These are phyloP conservation scores for Russula ochroleuca DNA, from an alignment of 768 basidiomycete genomes.

Conservation along the genomic window DNA sequence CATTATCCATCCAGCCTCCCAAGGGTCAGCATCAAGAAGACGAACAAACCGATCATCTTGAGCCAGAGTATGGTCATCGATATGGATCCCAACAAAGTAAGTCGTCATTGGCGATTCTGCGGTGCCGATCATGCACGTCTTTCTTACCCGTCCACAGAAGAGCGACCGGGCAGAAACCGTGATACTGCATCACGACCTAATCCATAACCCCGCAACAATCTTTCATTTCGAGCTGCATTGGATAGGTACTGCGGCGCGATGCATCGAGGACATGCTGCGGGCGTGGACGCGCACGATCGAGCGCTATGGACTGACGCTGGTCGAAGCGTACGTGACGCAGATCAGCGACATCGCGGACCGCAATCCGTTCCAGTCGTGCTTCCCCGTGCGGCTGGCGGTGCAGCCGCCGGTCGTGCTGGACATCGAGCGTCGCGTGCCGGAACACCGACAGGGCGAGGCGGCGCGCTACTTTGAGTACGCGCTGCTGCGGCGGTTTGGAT, in stretches of 20 bases:
- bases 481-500: constrained; percentile 70
- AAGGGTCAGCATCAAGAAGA: constrained; percentile 40
- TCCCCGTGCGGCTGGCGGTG: constrained; percentile 71
- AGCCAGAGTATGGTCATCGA: constrained; percentile 92
- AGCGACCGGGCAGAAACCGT: constrained; percentile 87
- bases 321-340: constrained; percentile 90
- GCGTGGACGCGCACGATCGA: constrained; percentile 81
- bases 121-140: too few species aligned
- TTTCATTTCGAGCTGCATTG: constrained; percentile 98
- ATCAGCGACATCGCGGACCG: constrained; percentile 81
- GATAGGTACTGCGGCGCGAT: constrained; percentile 90
- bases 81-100: constrained; percentile 70
- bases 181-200: constrained; percentile 87
- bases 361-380: constrained; percentile 90
- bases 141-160: constrained; percentile 43
- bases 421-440: constrained; percentile 61
- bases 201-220: constrained; percentile 90
- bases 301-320: constrained; percentile 83
- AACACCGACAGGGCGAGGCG: constrained; percentile 50
- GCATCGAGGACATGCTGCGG: constrained; percentile 83
- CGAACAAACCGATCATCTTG: constrained; percentile 62
- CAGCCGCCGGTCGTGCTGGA: constrained; percentile 69
- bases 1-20: constrained; percentile 38
- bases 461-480: constrained; percentile 78
- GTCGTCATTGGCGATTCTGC: background rate